A percentile compares a stretch with the other conserved stretches of the same genome.
These are phyloP conservation scores for Clohesyomyces aquaticus DNA, from an alignment of 495 filamentous ascomycete species.

Conservation along the genomic window DNA sequence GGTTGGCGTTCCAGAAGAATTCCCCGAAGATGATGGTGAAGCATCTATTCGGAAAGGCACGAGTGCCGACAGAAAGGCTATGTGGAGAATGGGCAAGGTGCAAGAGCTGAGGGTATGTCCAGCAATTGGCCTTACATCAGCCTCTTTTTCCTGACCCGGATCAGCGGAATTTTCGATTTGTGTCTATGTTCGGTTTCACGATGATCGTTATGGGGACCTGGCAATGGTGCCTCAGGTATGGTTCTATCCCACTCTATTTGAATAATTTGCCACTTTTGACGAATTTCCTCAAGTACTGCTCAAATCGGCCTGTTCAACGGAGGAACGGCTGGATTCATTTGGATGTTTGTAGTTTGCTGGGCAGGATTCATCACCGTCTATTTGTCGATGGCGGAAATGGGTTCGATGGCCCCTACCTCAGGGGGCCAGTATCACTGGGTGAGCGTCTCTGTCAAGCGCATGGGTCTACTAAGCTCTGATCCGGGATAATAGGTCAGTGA, in stretches of 20 bases:
- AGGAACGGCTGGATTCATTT: conserved; percentile 40
- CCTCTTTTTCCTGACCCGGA: conserved; percentile 7
- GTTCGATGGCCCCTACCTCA: conserved; percentile 43
- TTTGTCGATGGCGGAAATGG: conserved; percentile 36
- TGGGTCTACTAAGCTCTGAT: not conserved
- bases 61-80: conserved; percentile 25
- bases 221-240: conserved; percentile 25
- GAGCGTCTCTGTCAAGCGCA: not conserved
- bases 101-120: conserved; percentile 36
- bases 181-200: conserved; percentile 40
- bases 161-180: conserved; percentile 38
- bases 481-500: conserved; percentile 26
- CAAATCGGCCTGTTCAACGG: conserved; percentile 41
- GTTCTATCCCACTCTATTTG: not conserved
- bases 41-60: conserved; percentile 32
- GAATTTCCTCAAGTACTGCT: too few species aligned
- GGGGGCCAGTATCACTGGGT: conserved; percentile 47
- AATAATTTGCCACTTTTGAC: too few species aligned
- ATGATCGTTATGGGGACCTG: conserved; percentile 37
- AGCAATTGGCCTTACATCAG: not conserved
- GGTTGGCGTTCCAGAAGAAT: conserved; percentile 21
- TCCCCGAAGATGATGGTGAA: conserved; percentile 14
- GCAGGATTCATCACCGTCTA: conserved; percentile 20
- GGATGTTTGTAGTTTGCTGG: conserved; percentile 23
- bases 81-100: conserved; percentile 38